Conservation (phyloP, 768 basidiomycete species). For the Trametes elegans region DNA sequence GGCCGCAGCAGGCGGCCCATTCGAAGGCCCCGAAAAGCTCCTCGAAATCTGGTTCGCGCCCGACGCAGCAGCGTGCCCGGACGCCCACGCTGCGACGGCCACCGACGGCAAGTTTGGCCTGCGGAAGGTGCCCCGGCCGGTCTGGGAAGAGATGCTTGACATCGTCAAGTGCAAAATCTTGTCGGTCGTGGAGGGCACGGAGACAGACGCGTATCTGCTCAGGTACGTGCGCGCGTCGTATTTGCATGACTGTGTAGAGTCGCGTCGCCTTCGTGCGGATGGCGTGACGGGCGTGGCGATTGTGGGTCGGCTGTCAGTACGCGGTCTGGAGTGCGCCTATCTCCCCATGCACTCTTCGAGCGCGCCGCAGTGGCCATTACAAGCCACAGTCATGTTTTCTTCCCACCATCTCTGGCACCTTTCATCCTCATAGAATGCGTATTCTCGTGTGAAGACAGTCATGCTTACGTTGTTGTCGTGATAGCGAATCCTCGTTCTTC, state of each 20-base stretch:
- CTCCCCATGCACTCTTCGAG: too few relatives aligned
- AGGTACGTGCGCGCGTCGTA: too few relatives aligned
- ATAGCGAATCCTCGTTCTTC: constrained; percentile 95
- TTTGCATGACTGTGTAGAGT: too few relatives aligned
- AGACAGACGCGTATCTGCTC: constrained; percentile 92
- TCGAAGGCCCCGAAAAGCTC: constrained; percentile 93
- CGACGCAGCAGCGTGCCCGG: constrained; percentile 58
- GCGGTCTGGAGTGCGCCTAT: background rate
- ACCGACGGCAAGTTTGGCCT: constrained; percentile 61
- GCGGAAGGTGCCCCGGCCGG: constrained; percentile 63
- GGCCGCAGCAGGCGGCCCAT: constrained; percentile 33
- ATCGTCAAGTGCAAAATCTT: constrained; percentile 97
- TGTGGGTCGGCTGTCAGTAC: background rate
- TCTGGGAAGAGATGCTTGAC: constrained; percentile 97
- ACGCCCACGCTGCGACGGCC: constrained; percentile 35
- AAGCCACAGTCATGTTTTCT: too few relatives aligned
- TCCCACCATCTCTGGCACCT: too few relatives aligned
- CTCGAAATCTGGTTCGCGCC: constrained; percentile 98
- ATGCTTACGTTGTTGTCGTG: background rate
- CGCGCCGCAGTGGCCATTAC: too few relatives aligned
- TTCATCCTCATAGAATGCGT: too few relatives aligned
- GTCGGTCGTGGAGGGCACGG: constrained; percentile 83
- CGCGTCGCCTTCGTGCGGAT: background rate
- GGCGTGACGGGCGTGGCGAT: background rate
- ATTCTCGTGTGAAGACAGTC: too few relatives aligned